Conservation (phyloP, 257 asterid genomes). For the Ajuga chamaepitys region DNA sequence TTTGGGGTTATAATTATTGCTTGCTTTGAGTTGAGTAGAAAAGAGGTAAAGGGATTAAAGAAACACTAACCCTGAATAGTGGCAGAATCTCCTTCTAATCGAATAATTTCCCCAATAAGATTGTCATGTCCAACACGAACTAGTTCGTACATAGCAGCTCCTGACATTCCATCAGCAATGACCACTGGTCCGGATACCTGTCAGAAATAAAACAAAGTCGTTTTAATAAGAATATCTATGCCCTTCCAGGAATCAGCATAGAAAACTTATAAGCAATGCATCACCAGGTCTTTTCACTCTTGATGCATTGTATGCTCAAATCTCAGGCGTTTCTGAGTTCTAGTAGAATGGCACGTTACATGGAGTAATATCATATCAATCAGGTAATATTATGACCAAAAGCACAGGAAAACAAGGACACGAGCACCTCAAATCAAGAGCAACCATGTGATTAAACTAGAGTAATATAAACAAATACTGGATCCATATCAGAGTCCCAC, state of each 20-base stretch:
- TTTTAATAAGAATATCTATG: background rate
- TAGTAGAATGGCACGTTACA: background rate
- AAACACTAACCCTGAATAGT: slow-evolving; percentile 77
- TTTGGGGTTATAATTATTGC: background rate
- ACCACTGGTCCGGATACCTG: slow-evolving; percentile 99
- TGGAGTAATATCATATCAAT: slow-evolving; percentile 1
- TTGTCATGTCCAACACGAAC: slow-evolving; percentile 99
- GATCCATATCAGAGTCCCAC: slow-evolving; percentile 7
- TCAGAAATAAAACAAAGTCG: background rate
- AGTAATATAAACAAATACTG: background rate
- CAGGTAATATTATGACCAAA: background rate
- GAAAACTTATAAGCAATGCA: background rate
- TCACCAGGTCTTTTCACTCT: background rate
- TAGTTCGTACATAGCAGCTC: slow-evolving; percentile 98
- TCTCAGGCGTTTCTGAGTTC: background rate
- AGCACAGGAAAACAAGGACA: background rate
- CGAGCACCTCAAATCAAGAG: background rate
- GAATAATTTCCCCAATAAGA: slow-evolving; percentile 94
- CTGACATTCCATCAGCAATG: slow-evolving; percentile 98
- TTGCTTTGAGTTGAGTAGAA: slow-evolving; percentile 1
- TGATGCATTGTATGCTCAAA: background rate
- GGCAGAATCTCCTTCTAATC: slow-evolving; percentile 98
- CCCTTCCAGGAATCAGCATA: background rate
- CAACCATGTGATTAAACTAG: background rate
- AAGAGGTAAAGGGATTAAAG: background rate